phyloP scores from a whole-genome alignment of 2,329 filamentous ascomycete species.

The Thielaviopsis ethacetica region DNA sequence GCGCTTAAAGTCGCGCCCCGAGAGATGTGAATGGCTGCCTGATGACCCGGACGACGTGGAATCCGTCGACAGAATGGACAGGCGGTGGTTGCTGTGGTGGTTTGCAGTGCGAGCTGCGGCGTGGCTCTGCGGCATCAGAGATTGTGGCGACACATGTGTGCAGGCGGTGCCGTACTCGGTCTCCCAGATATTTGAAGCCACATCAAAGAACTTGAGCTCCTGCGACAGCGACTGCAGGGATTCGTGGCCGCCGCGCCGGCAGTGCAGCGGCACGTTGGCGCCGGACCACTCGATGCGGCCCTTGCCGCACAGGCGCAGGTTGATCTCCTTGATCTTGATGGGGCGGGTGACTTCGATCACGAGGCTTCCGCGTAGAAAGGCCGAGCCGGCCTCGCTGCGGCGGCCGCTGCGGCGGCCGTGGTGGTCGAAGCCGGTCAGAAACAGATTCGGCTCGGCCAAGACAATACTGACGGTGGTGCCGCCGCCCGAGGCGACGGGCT shows the following conservation, averaged over 20 bases:
- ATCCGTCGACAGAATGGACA: neutral
- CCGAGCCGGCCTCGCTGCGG: constrained; percentile 48
- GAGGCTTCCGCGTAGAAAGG: constrained; percentile 71
- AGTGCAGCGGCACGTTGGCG: constrained; percentile 76
- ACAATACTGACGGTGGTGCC: constrained; percentile 59
- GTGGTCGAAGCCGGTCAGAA: constrained; percentile 64
- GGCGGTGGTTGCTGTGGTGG: neutral
- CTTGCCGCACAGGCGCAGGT: constrained; percentile 69
- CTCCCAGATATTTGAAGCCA: constrained; percentile 44
- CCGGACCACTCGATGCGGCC: constrained; percentile 93
- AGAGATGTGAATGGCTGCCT: neutral
- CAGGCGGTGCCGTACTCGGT: constrained; percentile 48
- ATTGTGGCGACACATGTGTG: constrained; percentile 24
- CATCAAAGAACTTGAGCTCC: constrained; percentile 84
- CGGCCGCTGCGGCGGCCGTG: constrained; percentile 34
- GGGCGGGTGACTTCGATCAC: constrained; percentile 73
- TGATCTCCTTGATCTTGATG: constrained; percentile 83
- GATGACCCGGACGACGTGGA: constrained; percentile 2
- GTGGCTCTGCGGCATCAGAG: neutral
- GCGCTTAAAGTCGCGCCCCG: neutral
- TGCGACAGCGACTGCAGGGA: constrained; percentile 58
- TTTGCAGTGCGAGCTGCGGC: neutral
- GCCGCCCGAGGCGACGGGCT: constrained; percentile 64
- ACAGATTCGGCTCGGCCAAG: constrained; percentile 65
- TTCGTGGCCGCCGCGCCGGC: constrained; percentile 69